A percentile compares a stretch with the other conserved stretches of the same genome.
These are phyloP conservation scores for Fusarium nelsonii DNA, from an alignment of 2,329 filamentous ascomycete species.

Conservation along the genomic window DNA sequence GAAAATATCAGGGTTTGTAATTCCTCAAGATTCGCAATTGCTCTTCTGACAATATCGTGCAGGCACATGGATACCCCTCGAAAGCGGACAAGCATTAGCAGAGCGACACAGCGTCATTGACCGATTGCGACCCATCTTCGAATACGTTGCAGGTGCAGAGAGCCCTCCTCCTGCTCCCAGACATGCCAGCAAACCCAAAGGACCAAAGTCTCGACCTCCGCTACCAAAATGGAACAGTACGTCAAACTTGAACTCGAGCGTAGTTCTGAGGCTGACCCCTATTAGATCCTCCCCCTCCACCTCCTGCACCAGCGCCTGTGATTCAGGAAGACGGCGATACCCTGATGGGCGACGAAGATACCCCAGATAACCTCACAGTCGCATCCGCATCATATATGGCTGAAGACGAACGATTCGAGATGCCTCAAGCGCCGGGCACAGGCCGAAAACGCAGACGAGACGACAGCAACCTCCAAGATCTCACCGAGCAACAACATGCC, in stretches of 20 bases:
- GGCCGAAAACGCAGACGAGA: slow-evolving; percentile 83
- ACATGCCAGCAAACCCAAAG: slow-evolving; percentile 88
- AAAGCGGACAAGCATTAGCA: slow-evolving; percentile 83
- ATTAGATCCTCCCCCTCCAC: slow-evolving; percentile 42
- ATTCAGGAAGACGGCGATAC: slow-evolving; percentile 71
- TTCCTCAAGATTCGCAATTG: not conserved
- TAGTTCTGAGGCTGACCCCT: slow-evolving; percentile 19
- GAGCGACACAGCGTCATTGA: slow-evolving; percentile 89
- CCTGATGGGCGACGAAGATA: slow-evolving; percentile 80
- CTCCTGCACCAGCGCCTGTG: slow-evolving; percentile 41
- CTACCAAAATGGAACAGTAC: slow-evolving; percentile 69
- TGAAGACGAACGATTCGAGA: slow-evolving; percentile 82
- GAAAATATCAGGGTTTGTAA: slow-evolving; percentile 89
- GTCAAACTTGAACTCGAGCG: slow-evolving; percentile 10
- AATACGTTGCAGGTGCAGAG: slow-evolving; percentile 84
- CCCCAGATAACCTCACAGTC: slow-evolving; percentile 84
- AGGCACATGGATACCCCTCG: slow-evolving; percentile 97
- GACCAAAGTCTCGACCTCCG: slow-evolving; percentile 66
- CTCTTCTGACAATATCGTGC: slow-evolving; percentile 20
- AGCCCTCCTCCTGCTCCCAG: slow-evolving; percentile 95
- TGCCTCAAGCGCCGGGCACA: slow-evolving; percentile 72
- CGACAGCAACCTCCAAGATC: slow-evolving; percentile 67
- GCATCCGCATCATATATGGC: slow-evolving; percentile 87
- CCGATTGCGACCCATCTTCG: slow-evolving; percentile 87
- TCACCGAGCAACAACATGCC: slow-evolving; percentile 85